Base-by-base conservation (phyloP, 2,329 filamentous ascomycete genomes). In the Proliferodiscus dingleyae region DNA sequence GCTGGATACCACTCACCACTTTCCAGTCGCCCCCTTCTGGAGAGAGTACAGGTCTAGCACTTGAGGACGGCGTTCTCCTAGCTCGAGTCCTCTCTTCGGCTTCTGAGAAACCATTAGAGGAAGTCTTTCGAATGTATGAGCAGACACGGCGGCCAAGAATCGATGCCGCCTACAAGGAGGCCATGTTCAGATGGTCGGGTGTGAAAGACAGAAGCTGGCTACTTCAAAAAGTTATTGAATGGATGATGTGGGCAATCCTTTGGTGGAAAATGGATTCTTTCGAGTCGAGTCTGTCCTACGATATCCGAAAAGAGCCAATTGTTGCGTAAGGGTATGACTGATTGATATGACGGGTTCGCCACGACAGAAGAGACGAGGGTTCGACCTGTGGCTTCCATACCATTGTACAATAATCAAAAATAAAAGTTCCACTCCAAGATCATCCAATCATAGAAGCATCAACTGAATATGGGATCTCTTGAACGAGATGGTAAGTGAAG, bases 51-150 rank as follows among this genome's bases (percentile, higher is more conserved):
- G 72, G 72, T 13, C 69, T 75, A 26, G 71, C 74, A 8, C 74
- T 76, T 50, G 73, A 75, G 58, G 72, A 75, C 54, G 73, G 68
- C 2, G 69, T 74, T 28, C 57, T 75, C 43, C 68, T 75, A 57
- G 66, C 71, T 13, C 58, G 57, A 24, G 50, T 65, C 13, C 47
- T 64, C 8, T 40, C 40, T 9, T 6, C 6, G 24, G 24, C 6
- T 26, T 30, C 41, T 10, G 47, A 49, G 2, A 50, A 49, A 21
- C 60, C 58, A 4, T 64, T 74, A 29, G 64, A 67, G n/a, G 66
- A 70, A 52, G 64, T 71, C 1, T 71, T 75, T 48, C 61, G 66
- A 41, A 69, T 69, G 13, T 75, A 73, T 59, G 71, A 74, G 53
- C 62, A 57, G 26, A 62, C 75, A 26, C 58, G 72, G 4, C 61